These are phyloP conservation scores for Nakazawaea populi DNA, from an alignment of 805 yeast genomes.

Conservation along the genomic window DNA sequence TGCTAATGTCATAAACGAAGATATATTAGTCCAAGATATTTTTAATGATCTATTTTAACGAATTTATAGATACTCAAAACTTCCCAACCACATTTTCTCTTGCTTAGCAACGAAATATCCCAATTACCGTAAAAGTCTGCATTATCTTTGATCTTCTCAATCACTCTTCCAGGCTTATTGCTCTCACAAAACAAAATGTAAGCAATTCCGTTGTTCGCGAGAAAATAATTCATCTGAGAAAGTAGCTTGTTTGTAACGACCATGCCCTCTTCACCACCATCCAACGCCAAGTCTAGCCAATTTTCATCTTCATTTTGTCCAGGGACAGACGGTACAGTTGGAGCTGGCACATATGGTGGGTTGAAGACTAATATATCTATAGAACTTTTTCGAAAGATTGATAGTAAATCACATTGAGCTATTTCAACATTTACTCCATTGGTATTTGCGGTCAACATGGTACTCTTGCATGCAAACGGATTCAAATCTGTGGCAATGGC, in stretches of 20 bases:
- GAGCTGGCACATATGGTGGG: constrained; percentile 97
- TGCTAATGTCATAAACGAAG: constrained; percentile 27
- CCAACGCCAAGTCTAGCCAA: constrained; percentile 87
- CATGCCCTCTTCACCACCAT: constrained; percentile 93
- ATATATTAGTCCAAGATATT: constrained; percentile 49
- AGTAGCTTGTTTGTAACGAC: constrained; percentile 66
- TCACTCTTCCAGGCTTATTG: constrained; percentile 68
- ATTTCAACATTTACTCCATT: constrained; percentile 33
- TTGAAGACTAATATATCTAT: constrained; percentile 81
- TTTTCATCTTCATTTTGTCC: constrained; percentile 33
- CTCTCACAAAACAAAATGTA: constrained; percentile 89
- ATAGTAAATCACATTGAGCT: constrained; percentile 53
- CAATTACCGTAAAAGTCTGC: constrained; percentile 33
- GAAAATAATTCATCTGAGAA: constrained; percentile 40
- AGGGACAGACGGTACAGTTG: constrained; percentile 60
- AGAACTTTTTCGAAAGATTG: constrained; percentile 34
- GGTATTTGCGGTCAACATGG: constrained; percentile 34
- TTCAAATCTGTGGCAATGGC: constrained; percentile 75
- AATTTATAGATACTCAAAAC: constrained; percentile 73
- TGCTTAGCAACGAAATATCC: constrained; percentile 45
- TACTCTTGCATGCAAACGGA: constrained; percentile 63
- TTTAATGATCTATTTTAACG: constrained; percentile 40
- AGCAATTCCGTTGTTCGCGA: constrained; percentile 67
- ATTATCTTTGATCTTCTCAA: constrained; percentile 32
- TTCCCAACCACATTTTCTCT: constrained; percentile 94